Base-by-base conservation (phyloP, 2,329 filamentous ascomycete genomes). In the Lachnellula hyalina region DNA sequence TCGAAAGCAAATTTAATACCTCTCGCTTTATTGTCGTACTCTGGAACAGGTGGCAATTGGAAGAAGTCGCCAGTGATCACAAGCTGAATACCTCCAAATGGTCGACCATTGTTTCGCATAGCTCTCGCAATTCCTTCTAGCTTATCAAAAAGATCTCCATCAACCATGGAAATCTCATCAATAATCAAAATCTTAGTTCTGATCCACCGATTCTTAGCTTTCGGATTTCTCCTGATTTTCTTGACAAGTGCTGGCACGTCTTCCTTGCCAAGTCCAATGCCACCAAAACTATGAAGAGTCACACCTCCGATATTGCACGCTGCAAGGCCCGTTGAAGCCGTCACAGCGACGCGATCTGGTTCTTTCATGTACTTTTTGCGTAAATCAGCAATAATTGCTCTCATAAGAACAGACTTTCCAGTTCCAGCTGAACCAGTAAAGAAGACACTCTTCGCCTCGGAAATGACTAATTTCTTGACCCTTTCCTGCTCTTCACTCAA, bases 161-260 rank as follows among this genome's bases (percentile, higher is more conserved):
- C 94, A 4, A 99, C 92, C 95, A 99, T 99, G 12, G 94, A 97
- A 3, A 99, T 86, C 70, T 99, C 94, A 71, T 99, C 94, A 64
- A 99, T 83, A 62, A 99, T 80, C 23, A 99, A 80, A 12, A 90
- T 84, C 67, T 92, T 96, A 0, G 91, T 96, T 54, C 85, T 83
- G 61, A 95, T 74, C 95, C 95, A 99, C 41, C 93, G 83, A 60
- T 84, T 87, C 68, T 89, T 93, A 21, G 91, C 90, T 69, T 96
- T 97, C 17, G 82, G 79, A 62, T 97, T 96, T 55, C 85, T 83
- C 64, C 89, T 87, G 64, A 99, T 90, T 78, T 96, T 99, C 71
- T 89, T 94, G 49, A 96, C 82, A 23, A 99, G 77, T 34, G 87
- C 83, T 15, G 84, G 80, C 3, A 86, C 87, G 40, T 89, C 81